Base-by-base conservation (phyloP, 805 yeast species). In the Myxozyma neglecta region DNA sequence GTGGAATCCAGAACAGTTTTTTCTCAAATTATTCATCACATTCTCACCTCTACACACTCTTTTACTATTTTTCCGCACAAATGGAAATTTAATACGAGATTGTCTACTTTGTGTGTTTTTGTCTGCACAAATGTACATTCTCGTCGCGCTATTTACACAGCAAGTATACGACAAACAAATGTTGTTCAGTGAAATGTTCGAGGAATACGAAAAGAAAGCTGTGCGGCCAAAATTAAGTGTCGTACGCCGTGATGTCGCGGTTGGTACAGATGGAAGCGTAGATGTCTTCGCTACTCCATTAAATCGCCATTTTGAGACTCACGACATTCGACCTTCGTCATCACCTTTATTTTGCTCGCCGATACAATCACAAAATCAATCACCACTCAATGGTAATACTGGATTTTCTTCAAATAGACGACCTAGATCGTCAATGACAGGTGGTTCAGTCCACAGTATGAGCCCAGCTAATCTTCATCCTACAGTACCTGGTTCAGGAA, bases 1-100 rank as follows among this genome's bases (percentile, higher is more conserved):
- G 53, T 88, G 96, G 96, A 77, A 78, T 47, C 93, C 93, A 0
- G 80, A 87, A 0, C 77, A 77, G 64, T 85, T 86, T 70, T 79
- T 79, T 37, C 75, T 87, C 6, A 74, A 77, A 52, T 67, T 87
- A 1, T 78, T 82, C 35, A 76, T 83, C 1, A 72, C 82, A 1
- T 85, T 84, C 64, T 85, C 89, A 7, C 94, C 96, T 0, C 70
- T 84, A 9, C 81, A 79, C 52, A 65, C 83, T 8, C 56, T 79
- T 2, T 73, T 81, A n/a, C 72, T 84, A 57, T 73, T 77, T 63
- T 63, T 75, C 24, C 66, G 76, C 0, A 73, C 77, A 0, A 77
- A 76, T 1, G 69, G 79, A 1, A 53, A 75, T 1, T 34, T 80
- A 1, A 73, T 77, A 44, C 53, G 60, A 11, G 48, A 53, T 44